A percentile compares a stretch with the other conserved stretches of the same genome.
Conservation (phyloP, 78 protist genomes). For the Creolimax fragrantissima region DNA sequence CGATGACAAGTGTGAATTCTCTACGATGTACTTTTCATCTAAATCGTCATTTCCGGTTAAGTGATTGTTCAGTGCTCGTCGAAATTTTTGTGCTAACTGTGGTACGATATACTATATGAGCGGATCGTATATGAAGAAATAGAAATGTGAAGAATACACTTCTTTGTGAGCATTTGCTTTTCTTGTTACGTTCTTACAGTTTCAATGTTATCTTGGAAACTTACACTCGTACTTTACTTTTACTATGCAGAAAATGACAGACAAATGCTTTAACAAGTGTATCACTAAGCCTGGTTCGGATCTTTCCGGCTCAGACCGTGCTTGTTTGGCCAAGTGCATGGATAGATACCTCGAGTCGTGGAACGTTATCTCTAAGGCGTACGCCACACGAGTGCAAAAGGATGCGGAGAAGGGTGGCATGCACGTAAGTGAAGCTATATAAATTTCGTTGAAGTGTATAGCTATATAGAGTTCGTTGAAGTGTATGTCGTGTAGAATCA, state of each 20-base stretch:
- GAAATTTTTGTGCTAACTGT: too few relatives aligned
- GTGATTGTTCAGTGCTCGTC: too few relatives aligned
- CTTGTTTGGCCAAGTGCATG: slow-evolving; percentile 33
- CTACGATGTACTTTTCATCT: not conserved
- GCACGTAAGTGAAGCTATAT: not conserved
- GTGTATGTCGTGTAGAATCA: too few relatives aligned
- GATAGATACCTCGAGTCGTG: slow-evolving; percentile 36
- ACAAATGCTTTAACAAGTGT: slow-evolving; percentile 24
- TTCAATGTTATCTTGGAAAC: too few relatives aligned
- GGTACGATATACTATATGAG: too few relatives aligned
- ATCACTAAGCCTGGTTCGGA: not conserved
- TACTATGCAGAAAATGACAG: slow-evolving; percentile 11
- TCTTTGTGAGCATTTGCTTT: too few relatives aligned
- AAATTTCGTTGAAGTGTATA: too few relatives aligned
- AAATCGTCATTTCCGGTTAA: too few relatives aligned
- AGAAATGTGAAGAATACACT: too few relatives aligned
- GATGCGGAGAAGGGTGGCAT: not conserved
- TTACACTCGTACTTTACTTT: not conserved
- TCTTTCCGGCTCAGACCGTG: not conserved
- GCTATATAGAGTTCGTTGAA: too few relatives aligned
- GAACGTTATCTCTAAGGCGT: slow-evolving; percentile 17
- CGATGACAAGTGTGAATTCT: not conserved
- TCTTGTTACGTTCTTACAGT: too few relatives aligned
- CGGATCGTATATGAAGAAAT: too few relatives aligned
- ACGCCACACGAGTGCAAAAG: slow-evolving; percentile 22